Conservation (phyloP, 768 basidiomycete genomes). For the Psilocybe cubensis region DNA sequence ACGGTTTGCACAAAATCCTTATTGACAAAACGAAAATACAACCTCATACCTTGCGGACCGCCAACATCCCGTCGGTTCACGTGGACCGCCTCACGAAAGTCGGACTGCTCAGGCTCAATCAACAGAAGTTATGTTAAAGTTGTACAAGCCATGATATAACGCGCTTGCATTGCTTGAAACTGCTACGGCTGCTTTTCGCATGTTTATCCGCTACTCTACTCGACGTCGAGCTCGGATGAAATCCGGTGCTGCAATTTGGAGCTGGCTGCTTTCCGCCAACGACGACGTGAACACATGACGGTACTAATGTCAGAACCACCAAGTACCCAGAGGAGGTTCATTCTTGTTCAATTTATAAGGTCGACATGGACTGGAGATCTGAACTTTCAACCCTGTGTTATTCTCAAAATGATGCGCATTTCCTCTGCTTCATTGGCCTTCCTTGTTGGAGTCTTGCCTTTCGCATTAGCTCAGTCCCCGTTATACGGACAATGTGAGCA, state of each 20-base stretch:
- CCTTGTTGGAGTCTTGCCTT: conserved; percentile 16
- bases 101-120: no score
- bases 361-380: not conserved
- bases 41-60: no score
- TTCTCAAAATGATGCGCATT: conserved; percentile 15
- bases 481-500: conserved; percentile 28
- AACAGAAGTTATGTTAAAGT: no score
- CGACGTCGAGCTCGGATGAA: not conserved
- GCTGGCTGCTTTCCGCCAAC: not conserved
- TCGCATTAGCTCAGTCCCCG: conserved; percentile 19
- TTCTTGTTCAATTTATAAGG: not conserved
- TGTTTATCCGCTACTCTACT: not conserved
- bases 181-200: not conserved
- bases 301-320: not conserved
- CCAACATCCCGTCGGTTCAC: no score
- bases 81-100: no score
- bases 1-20: no score
- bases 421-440: conserved; percentile 11
- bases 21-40: no score
- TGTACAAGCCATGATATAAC: no score
- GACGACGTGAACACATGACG: not conserved
- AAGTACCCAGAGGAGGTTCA: no score
- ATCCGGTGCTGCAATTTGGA: not conserved
- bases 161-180: not conserved
- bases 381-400: not conserved